Evolutionary conservation across 140 eudicot species (phyloP), one percentile per base, ranked within the genome.

Genomic region (Ambrosia hybrid): DNA sequence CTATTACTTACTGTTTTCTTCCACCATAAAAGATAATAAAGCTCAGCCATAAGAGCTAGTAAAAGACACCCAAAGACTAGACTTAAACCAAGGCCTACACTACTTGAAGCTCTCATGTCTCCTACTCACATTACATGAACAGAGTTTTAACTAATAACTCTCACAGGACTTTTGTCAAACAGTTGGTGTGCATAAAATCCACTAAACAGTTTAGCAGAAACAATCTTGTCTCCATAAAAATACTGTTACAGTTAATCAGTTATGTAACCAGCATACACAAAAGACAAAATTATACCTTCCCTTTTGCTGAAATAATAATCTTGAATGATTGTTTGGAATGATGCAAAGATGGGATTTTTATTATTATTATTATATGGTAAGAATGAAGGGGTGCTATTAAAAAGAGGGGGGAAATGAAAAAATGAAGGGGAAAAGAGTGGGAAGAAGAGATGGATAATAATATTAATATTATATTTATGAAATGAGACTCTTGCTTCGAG

Each of bases 11-110:
- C 84, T 66, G 68, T 86, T 73, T 86, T 88, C 79, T 85, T 88
- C 89, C 95, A 85, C 91, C 95, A 86, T 74, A 89, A 66, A 37
- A 89, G 62, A 74, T 89, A 89, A 73, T 86, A 89, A 57, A 89
- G 77, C 76, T 89, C 96, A 16, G 88, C 92, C 57, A 86, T 53
- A 39, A 86, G 90, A 45, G 92, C 92, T 46, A 89, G 37, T 11
- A 89, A 73, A 3, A 89, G 75, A 75, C 92, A 83, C 70, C 96
- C 96, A 74, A 89, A 89, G 26, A 86, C 83, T 64, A 89, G 77
- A 75, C 89, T 81, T 56, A 89, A 59, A 36, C 85, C 96, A 52
- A 89, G 84, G 12, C 92, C 92, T 48, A 89, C 80, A 68, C 79
- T 64, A 71, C 89, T 88, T 58, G 88, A 76, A 75, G 91, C 85